Evolutionary conservation across 306 rosid genomes (phyloP), one percentile per base, ranked within the genome.

Genomic region (Pyrus bretschneideri): DNA sequence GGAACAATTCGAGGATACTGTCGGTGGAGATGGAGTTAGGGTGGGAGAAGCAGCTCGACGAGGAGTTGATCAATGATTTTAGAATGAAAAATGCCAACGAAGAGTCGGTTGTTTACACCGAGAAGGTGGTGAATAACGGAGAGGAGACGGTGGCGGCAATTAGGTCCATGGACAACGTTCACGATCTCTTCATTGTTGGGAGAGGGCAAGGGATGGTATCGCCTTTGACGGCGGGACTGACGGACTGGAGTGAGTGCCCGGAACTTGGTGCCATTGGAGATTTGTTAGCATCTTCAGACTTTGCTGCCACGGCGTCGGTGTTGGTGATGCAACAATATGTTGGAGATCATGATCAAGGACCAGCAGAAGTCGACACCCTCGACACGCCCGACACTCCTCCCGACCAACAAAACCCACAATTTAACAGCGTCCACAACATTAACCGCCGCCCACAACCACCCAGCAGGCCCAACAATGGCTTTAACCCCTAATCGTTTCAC

Each of bases 231-330:
- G 99, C 97, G 4, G 99, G 99, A 46, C 44, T 95, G 7, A 90
- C 97, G 0, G 99, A 95, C 71, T 92, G 99, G 99, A 95, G 99
- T 45, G 99, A 92, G 77, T 95, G 97, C 57, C 97, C 96, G 0
- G 97, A 95, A 54, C 89, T 95, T 0, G 99, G 99, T 0, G 89
- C 96, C 1, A 95, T 95, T 21, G 99, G 99, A 4, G 99, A 95
- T 70, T 57, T 95, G 69, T 57, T 92, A 21, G 98, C 97, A 2
- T 92, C 98, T 2, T 83, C 97, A 4, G 98, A 95, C 86, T 92
- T 90, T 71, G 97, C 96, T 18, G 87, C 97, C 4, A 87, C 96
- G 0, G 89, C 91, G 40, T 92, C 98, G 1, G 97, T 95, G 25
- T 82, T 95, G 83, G 93, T 95, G 7, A 83, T 92, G 74, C 96